A percentile compares a stretch with the other conserved stretches of the same genome.
phyloP scores from a whole-genome alignment of 2,329 filamentous ascomycete species.

The Alternaria sp. region DNA sequence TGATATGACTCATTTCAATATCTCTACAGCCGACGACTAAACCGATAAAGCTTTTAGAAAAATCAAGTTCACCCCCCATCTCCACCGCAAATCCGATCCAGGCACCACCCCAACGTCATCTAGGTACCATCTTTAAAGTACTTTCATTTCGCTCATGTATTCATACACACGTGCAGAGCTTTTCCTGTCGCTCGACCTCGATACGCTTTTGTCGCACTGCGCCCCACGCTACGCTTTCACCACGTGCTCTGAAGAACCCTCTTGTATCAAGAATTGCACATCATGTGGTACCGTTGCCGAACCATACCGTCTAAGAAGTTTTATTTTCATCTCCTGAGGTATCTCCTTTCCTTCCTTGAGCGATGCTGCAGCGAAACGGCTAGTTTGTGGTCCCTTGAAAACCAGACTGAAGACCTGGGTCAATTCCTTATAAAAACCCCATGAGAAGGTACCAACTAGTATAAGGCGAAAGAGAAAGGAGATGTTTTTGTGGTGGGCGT shows the following conservation, averaged over 20 bases:
- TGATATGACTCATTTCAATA: not conserved
- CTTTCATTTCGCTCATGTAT: not conserved
- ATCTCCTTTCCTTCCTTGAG: not conserved
- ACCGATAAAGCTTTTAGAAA: not conserved
- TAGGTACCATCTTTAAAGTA: not conserved
- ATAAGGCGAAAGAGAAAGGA: not conserved
- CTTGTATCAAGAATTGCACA: not conserved
- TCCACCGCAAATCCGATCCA: not conserved
- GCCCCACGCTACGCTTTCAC: not conserved
- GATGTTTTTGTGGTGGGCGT: not conserved
- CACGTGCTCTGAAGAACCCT: not conserved
- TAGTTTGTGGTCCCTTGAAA: not conserved
- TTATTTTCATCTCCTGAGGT: no score
- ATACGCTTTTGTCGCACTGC: not conserved
- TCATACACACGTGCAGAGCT: not conserved
- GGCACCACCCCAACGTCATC: not conserved
- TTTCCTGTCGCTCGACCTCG: not conserved
- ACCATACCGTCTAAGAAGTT: no score
- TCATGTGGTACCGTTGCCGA: not conserved
- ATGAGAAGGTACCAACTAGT: not conserved
- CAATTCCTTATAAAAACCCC: no score
- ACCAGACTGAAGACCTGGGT: not conserved
- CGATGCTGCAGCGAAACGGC: not conserved
- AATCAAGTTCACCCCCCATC: not conserved
- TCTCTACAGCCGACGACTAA: not conserved